Evolutionary conservation across 139 green algal genomes (phyloP).

Genomic region (Protoeuglena noctilucae): DNA sequence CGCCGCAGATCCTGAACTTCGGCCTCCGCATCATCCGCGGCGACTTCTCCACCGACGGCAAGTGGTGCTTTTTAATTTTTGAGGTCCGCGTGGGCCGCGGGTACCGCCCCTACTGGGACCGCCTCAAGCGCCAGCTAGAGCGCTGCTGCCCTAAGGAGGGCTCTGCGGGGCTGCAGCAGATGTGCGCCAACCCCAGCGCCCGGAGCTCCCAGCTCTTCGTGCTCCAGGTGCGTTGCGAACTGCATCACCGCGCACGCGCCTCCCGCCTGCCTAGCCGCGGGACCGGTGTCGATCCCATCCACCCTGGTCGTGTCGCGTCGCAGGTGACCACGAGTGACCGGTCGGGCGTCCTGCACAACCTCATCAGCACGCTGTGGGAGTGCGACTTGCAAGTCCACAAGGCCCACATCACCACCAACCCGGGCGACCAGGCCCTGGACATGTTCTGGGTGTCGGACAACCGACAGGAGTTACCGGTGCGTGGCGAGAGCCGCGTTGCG

Average conservation of each 20-base stretch:
- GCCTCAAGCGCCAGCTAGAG: slow-evolving; percentile 5
- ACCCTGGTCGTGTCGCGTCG: too few relatives aligned
- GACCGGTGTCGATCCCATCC: too few relatives aligned
- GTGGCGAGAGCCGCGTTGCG: slow-evolving; percentile 6
- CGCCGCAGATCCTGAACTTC: too few relatives aligned
- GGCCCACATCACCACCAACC: slow-evolving; percentile 28
- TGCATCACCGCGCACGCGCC: too few relatives aligned
- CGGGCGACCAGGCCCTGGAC: slow-evolving; percentile 21
- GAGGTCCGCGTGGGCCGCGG: background rate
- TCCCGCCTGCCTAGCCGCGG: slow-evolving; percentile 1
- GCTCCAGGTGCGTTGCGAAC: too few relatives aligned
- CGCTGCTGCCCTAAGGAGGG: slow-evolving; percentile 7
- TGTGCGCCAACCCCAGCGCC: background rate
- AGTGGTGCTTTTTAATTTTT: slow-evolving; percentile 16
- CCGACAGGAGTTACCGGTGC: slow-evolving; percentile 4
- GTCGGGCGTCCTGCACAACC: slow-evolving; percentile 13
- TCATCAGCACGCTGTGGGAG: slow-evolving; percentile 25
- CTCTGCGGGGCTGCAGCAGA: too few relatives aligned
- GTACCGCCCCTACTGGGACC: slow-evolving; percentile 6
- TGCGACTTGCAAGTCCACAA: slow-evolving; percentile 20
- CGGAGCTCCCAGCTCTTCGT: background rate
- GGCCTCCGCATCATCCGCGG: slow-evolving; percentile 9
- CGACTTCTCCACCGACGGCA: slow-evolving; percentile 18
- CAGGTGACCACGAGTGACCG: slow-evolving; percentile 10
- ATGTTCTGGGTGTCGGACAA: slow-evolving; percentile 33